Evolutionary conservation across 768 basidiomycete genomes (phyloP).

Genomic region (Lentinula edodes): DNA sequence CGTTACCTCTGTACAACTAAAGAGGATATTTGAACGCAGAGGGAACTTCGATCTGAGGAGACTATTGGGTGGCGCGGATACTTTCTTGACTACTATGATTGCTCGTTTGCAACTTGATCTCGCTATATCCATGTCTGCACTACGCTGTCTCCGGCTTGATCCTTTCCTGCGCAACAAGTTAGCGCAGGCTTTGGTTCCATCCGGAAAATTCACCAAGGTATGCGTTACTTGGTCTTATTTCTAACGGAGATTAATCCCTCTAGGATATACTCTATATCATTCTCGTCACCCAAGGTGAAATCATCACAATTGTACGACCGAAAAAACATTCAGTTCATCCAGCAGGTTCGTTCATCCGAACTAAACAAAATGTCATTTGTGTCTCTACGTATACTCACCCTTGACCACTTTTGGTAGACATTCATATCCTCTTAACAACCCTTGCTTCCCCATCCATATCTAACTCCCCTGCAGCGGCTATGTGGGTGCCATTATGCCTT

Average conservation of each 20-base stretch:
- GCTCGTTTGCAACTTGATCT: conserved; percentile 70
- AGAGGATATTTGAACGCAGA: conserved; percentile 79
- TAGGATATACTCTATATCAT: conserved; percentile 92
- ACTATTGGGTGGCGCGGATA: conserved; percentile 73
- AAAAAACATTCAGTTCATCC: conserved; percentile 95
- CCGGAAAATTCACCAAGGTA: conserved; percentile 68
- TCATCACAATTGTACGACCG: conserved; percentile 85
- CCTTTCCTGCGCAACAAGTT: conserved; percentile 60
- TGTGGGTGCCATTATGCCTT: conserved; percentile 94
- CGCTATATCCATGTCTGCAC: conserved; percentile 73
- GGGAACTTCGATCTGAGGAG: conserved; percentile 89
- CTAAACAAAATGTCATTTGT: background rate
- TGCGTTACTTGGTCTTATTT: background rate
- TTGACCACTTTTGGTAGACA: conserved; percentile 43
- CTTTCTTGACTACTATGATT: conserved; percentile 71
- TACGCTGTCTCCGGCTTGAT: conserved; percentile 78
- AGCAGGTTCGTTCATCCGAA: conserved; percentile 45
- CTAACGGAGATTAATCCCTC: background rate
- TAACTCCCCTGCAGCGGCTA: conserved; percentile 74
- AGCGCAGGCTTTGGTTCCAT: conserved; percentile 79
- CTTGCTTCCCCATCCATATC: conserved; percentile 75
- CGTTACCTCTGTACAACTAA: conserved; percentile 79
- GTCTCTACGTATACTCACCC: background rate
- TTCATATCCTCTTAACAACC: conserved; percentile 91
- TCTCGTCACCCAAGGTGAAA: conserved; percentile 69